Conservation (phyloP, 768 basidiomycete genomes). For the Boletus sensibilis region DNA sequence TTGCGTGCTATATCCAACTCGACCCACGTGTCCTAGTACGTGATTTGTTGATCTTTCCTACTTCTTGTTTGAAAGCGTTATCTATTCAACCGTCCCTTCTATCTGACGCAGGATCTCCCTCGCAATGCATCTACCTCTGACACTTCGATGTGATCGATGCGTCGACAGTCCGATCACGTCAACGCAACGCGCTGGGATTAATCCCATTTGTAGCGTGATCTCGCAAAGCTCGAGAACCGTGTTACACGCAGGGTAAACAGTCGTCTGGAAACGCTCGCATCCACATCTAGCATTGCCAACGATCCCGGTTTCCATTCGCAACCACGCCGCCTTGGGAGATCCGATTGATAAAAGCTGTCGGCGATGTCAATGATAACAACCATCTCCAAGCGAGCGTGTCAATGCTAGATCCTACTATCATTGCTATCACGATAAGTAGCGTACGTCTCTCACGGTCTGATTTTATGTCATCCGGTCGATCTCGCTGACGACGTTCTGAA, state of each 20-base stretch:
- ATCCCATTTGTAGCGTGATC: background rate
- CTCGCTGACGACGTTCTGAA: background rate
- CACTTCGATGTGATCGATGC: constrained; percentile 2
- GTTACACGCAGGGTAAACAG: background rate
- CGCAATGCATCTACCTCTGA: background rate
- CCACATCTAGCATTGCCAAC: background rate
- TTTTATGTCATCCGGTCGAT: background rate
- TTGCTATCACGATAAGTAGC: background rate
- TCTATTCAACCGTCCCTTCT: background rate
- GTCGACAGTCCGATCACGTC: constrained; percentile 6
- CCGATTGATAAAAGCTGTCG: background rate
- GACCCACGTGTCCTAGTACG: constrained; percentile 3
- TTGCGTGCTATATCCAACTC: background rate
- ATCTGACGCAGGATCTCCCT: constrained; percentile 11
- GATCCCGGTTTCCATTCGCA: background rate
- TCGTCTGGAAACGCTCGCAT: background rate
- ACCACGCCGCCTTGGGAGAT: too few species aligned
- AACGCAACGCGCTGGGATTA: background rate
- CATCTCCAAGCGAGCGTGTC: background rate
- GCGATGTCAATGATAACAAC: background rate
- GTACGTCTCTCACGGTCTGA: background rate
- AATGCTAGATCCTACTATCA: background rate
- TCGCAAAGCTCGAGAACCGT: background rate
- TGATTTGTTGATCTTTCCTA: background rate
- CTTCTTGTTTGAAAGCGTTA: background rate